A percentile compares a stretch with the other conserved stretches of the same genome.
These are phyloP conservation scores for Scorias spongiosa DNA, from an alignment of 2,329 filamentous ascomycete species.

Conservation along the genomic window DNA sequence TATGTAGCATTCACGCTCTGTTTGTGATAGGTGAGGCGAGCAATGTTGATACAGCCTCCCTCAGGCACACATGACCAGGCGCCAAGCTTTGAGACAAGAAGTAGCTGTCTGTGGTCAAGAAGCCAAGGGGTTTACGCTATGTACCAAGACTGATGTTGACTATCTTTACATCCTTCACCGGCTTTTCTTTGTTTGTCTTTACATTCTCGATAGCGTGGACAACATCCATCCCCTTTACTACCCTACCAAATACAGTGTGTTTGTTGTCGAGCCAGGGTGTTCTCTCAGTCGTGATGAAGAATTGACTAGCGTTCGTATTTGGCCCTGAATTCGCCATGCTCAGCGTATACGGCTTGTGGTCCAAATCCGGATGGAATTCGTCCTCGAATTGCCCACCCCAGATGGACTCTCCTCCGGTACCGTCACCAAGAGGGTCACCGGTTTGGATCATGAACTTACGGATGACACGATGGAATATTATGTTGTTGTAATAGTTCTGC, in stretches of 20 bases:
- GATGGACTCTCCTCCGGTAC: conserved; percentile 79
- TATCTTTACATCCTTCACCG: conserved; percentile 94
- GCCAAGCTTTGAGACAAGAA: too few relatives aligned
- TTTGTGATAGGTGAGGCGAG: too few relatives aligned
- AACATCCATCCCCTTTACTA: conserved; percentile 80
- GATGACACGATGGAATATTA: conserved; percentile 94
- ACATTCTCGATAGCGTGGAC: conserved; percentile 91
- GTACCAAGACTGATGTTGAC: conserved; percentile 51
- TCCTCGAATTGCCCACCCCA: conserved; percentile 90
- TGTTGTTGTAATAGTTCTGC: conserved; percentile 90
- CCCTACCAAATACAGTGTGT: conserved; percentile 89
- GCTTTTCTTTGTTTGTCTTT: conserved; percentile 79
- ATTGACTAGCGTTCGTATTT: conserved; percentile 90
- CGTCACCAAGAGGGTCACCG: conserved; percentile 75
- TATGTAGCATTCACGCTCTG: too few relatives aligned
- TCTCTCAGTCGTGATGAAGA: conserved; percentile 97
- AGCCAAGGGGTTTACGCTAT: neutral
- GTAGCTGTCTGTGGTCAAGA: too few relatives aligned
- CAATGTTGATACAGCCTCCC: too few relatives aligned
- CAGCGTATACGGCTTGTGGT: conserved; percentile 87
- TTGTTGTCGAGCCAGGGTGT: conserved; percentile 93
- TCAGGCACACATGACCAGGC: too few relatives aligned
- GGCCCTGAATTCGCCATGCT: conserved; percentile 97
- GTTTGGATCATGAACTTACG: conserved; percentile 96
- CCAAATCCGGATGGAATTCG: conserved; percentile 68